Percentiles rank a stretch among this genome's conserved stretches.
Conservation (phyloP, 2,329 filamentous ascomycete genomes). For the Fusarium chaquense region DNA sequence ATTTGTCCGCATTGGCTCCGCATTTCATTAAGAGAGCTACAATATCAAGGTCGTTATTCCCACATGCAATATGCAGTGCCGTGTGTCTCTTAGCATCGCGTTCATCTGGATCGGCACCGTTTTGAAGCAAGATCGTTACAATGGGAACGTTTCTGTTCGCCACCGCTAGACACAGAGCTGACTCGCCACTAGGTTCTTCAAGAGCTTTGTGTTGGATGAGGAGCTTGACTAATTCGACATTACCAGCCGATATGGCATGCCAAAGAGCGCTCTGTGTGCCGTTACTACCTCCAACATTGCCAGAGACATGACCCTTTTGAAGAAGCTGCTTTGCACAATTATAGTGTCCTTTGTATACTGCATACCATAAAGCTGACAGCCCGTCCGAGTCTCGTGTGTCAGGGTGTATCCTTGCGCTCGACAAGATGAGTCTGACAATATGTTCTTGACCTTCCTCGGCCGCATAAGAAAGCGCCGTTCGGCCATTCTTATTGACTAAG, state of each 20-base stretch:
- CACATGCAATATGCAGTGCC: background rate
- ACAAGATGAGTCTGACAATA: background rate
- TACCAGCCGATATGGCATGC: background rate
- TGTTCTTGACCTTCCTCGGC: background rate
- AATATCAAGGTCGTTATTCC: background rate
- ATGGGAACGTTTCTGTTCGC: rapidly evolving
- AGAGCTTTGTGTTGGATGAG: background rate
- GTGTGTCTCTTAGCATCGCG: background rate
- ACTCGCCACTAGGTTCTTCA: rapidly evolving
- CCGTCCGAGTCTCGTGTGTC: background rate
- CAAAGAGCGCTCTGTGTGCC: background rate
- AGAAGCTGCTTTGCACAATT: background rate
- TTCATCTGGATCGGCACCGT: background rate
- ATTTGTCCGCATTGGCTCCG: background rate
- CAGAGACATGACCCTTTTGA: background rate
- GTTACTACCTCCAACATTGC: background rate
- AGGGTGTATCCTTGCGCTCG: background rate
- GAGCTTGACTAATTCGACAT: background rate
- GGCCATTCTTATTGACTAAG: background rate
- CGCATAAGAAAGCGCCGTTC: slow-evolving; percentile 11
- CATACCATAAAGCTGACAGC: background rate
- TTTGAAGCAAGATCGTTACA: rapidly evolving
- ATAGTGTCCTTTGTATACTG: rapidly evolving
- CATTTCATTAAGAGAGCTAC: background rate
- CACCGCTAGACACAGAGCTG: background rate